A percentile compares a stretch with the other conserved stretches of the same genome.
These are phyloP conservation scores for Parastagonospora avenae DNA, from an alignment of 2,329 filamentous ascomycete species.

Conservation along the genomic window DNA sequence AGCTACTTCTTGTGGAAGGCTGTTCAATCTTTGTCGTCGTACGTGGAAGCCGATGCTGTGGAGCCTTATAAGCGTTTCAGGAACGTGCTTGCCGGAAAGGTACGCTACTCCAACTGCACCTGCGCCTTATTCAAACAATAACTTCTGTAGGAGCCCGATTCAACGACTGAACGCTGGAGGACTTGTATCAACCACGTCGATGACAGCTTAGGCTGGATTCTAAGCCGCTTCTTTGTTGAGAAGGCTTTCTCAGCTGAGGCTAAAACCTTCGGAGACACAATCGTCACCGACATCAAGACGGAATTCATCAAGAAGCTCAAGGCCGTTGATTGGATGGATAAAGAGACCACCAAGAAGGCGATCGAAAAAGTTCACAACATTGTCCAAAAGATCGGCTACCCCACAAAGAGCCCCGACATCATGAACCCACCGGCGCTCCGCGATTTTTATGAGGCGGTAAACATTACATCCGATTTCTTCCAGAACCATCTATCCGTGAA, in stretches of 20 bases:
- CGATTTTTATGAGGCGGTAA: slow-evolving; percentile 61
- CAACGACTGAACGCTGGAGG: slow-evolving; percentile 68
- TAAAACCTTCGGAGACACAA: slow-evolving; percentile 69
- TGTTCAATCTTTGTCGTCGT: slow-evolving; percentile 58
- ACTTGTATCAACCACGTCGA: slow-evolving; percentile 66
- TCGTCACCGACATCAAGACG: slow-evolving; percentile 72
- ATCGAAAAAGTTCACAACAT: slow-evolving; percentile 71
- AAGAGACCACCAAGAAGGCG: slow-evolving; percentile 63
- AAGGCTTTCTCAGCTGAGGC: slow-evolving; percentile 70
- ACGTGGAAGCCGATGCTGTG: slow-evolving; percentile 64
- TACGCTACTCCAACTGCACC: slow-evolving; percentile 5
- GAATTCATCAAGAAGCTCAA: slow-evolving; percentile 67
- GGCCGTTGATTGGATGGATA: slow-evolving; percentile 67
- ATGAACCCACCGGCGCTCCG: slow-evolving; percentile 62
- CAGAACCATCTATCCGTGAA: slow-evolving; percentile 60
- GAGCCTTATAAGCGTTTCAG: slow-evolving; percentile 64
- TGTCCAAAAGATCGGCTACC: slow-evolving; percentile 71
- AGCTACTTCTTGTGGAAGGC: slow-evolving; percentile 70
- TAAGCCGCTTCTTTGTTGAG: slow-evolving; percentile 73
- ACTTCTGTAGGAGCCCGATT: slow-evolving; percentile 59
- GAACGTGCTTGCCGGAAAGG: slow-evolving; percentile 65
- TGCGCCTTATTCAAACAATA: neutral
- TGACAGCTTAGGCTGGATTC: slow-evolving; percentile 66
- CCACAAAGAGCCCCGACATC: slow-evolving; percentile 65
- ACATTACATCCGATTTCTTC: slow-evolving; percentile 62